Evolutionary conservation across 2,329 filamentous ascomycete species (phyloP).

Genomic region (Chaetomiaceae sp.): DNA sequence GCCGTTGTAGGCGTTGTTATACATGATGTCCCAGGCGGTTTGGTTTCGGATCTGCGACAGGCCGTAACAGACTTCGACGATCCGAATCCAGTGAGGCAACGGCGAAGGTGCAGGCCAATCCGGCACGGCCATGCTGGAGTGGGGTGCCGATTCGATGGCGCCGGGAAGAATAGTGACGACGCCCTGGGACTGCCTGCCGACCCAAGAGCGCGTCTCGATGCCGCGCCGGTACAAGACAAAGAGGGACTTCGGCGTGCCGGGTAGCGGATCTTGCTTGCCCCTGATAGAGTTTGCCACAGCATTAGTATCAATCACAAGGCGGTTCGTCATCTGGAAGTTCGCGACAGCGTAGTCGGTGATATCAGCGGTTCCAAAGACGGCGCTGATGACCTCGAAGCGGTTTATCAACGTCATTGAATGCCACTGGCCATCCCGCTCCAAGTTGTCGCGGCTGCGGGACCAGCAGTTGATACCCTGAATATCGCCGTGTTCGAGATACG

Average conservation of each 20-base stretch:
- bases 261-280: not conserved
- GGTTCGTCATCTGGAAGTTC: slow-evolving; percentile 7
- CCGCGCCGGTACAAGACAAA: slow-evolving; percentile 12
- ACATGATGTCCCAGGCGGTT: not conserved
- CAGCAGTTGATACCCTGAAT: no score
- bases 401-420: no score
- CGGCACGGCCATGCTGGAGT: not conserved
- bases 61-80: slow-evolving; percentile 12
- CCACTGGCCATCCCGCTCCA: no score
- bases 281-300: not conserved
- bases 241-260: slow-evolving; percentile 1
- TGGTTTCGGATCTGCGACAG: slow-evolving; percentile 1
- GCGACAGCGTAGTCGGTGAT: slow-evolving; percentile 4
- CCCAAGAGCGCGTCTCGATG: slow-evolving; percentile 5
- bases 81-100: not conserved
- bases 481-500: no score
- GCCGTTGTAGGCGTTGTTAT: not conserved
- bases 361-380: slow-evolving; percentile 1
- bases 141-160: not conserved
- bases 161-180: slow-evolving; percentile 1
- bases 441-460: no score
- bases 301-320: slow-evolving; percentile 11
- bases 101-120: not conserved
- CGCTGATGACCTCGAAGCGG: no score
- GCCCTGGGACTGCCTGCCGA: slow-evolving; percentile 1